A percentile compares a stretch with the other conserved stretches of the same genome.
Evolutionary conservation across 1,139 yeast species (phyloP).

Genomic region (Nakaseomyces nivariensis): DNA sequence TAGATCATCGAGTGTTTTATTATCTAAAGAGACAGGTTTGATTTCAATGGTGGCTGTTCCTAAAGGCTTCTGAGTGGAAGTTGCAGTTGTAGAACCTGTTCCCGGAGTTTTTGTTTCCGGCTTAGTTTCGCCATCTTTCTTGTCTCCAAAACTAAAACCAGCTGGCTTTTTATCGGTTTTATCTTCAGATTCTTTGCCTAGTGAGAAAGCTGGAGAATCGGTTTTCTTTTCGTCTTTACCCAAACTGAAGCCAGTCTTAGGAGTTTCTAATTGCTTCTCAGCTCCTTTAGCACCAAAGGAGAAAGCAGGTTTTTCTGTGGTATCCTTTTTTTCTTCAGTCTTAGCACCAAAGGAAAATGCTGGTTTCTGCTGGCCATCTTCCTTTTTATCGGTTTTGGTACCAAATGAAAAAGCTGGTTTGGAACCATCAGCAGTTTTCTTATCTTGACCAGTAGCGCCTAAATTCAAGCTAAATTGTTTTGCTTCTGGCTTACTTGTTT

Average conservation of each 20-base stretch:
- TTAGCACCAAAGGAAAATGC: slow-evolving; percentile 18
- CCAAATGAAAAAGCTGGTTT: slow-evolving; percentile 22
- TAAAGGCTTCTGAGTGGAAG: slow-evolving; percentile 14
- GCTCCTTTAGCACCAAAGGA: slow-evolving; percentile 17
- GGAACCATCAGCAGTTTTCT: slow-evolving; percentile 5
- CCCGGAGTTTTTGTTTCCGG: slow-evolving; percentile 11
- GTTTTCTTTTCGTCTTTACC: slow-evolving; percentile 9
- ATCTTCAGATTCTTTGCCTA: slow-evolving; percentile 5
- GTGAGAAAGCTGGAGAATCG: slow-evolving; percentile 6
- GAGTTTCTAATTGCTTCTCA: slow-evolving; percentile 9
- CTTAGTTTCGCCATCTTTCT: slow-evolving; percentile 14
- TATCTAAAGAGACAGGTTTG: slow-evolving; percentile 69
- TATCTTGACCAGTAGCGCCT: slow-evolving; percentile 9
- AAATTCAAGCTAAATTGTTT: slow-evolving; percentile 11
- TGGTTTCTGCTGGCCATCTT: slow-evolving; percentile 14
- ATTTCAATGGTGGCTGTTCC: slow-evolving; percentile 44
- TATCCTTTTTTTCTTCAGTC: slow-evolving; percentile 11
- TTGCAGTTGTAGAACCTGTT: not conserved
- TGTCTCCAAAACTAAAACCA: slow-evolving; percentile 4
- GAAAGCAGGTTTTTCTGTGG: slow-evolving; percentile 20
- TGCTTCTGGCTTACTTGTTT: slow-evolving; percentile 8
- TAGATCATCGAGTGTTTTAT: slow-evolving; percentile 86
- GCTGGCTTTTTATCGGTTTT: slow-evolving; percentile 9
- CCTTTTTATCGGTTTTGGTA: slow-evolving; percentile 8
- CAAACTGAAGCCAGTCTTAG: slow-evolving; percentile 18